Evolutionary conservation across 2,329 filamentous ascomycete genomes (phyloP).

Genomic region (Calonectria pseudoreteaudii): DNA sequence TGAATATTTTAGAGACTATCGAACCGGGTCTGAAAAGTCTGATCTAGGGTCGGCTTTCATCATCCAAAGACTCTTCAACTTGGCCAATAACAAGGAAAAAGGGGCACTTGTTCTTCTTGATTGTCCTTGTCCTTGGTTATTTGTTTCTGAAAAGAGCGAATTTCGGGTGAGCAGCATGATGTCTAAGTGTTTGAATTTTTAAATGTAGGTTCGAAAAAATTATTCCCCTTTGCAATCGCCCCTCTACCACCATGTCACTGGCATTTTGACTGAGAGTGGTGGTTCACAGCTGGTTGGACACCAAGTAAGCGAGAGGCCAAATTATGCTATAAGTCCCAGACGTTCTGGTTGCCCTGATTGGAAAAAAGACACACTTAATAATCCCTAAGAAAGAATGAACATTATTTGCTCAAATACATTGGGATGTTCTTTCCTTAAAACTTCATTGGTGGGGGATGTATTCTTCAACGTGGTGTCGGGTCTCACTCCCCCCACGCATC

Average conservation of each 20-base stretch:
- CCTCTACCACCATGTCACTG: background rate
- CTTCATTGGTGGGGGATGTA: background rate
- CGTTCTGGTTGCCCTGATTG: background rate
- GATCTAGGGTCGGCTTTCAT: constrained; percentile 33
- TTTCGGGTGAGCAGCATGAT: background rate
- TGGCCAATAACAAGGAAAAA: background rate
- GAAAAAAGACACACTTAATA: background rate
- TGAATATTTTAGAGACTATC: constrained; percentile 55
- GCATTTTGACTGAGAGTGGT: background rate
- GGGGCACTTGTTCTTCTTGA: background rate
- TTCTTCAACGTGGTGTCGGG: background rate
- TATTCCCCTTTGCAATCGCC: background rate
- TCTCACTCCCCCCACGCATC: background rate
- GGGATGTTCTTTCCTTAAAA: background rate
- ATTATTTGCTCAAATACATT: background rate
- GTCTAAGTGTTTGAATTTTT: background rate
- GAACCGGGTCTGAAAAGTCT: constrained; percentile 52
- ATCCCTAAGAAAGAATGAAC: background rate
- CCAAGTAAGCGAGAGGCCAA: background rate
- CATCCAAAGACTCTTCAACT: background rate
- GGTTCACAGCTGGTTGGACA: background rate
- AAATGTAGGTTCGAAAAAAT: background rate
- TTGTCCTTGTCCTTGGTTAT: background rate
- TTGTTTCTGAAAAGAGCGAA: background rate
- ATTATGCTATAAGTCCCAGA: background rate